A percentile compares a stretch with the other conserved stretches of the same genome.
phyloP scores from a whole-genome alignment of 2,329 filamentous ascomycete species.

The Didymella pomorum region DNA sequence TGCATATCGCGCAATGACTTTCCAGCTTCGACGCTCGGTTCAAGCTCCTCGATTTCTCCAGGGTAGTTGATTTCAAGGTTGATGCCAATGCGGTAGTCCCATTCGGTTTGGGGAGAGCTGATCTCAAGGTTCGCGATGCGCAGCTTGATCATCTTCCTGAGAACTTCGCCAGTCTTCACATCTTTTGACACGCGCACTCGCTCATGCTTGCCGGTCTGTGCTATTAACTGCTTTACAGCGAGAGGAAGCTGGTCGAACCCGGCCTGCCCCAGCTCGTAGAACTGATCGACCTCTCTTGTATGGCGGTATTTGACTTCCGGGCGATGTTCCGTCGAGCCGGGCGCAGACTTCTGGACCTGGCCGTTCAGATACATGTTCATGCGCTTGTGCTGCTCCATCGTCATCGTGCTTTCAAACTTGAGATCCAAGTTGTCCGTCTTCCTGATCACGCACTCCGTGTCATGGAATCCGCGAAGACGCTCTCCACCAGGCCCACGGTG shows the following conservation, averaged over 20 bases:
- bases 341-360: conserved; percentile 64
- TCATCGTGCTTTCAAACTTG: conserved; percentile 87
- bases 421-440: conserved; percentile 33
- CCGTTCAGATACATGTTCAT: conserved; percentile 88
- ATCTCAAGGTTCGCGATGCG: conserved; percentile 90
- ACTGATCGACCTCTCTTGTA: conserved; percentile 81
- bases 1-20: conserved; percentile 57
- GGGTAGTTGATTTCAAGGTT: conserved; percentile 89
- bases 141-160: conserved; percentile 89
- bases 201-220: conserved; percentile 25
- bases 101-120: conserved; percentile 75
- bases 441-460: conserved; percentile 60
- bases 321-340: conserved; percentile 50
- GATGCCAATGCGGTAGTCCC: conserved; percentile 93
- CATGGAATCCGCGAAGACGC: conserved; percentile 70
- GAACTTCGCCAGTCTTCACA: conserved; percentile 71
- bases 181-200: conserved; percentile 71
- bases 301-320: conserved; percentile 81
- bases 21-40: conserved; percentile 53
- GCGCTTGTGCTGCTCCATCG: conserved; percentile 83
- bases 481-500: conserved; percentile 65
- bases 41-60: conserved; percentile 67
- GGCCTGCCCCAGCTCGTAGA: conserved; percentile 69
- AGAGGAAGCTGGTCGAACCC: conserved; percentile 51
- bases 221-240: conserved; percentile 66